Evolutionary conservation across 139 green algal species (phyloP), one percentile per base, ranked within the genome.

Genomic region (Chlorella ohadii): DNA sequence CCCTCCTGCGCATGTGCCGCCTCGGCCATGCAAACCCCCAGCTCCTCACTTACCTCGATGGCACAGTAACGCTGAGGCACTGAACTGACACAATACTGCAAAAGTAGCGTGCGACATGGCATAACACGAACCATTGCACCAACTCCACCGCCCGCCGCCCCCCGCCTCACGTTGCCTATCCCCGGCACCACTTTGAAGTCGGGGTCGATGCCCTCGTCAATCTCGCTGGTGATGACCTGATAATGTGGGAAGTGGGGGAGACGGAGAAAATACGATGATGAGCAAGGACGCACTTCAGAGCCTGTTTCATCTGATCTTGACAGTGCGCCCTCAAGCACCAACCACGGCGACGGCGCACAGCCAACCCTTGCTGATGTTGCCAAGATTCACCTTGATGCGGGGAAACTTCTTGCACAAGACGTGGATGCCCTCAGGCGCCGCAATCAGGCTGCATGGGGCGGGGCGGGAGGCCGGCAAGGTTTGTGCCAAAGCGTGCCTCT

Each of bases 211-310:
- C 89, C 88, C 44, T 91, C 84, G 83, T 99, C 97, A 66, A 99
- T 98, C 90, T 99, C 97, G 11, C 88, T 94, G 5, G 97, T 99
- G 72, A 99, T 91, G 66, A 99, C 73, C 38, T 87, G 89, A 22
- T 87, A 12, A 25, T 12, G 19, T 6, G 67, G 1, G 3, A n/a
- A 4, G 36, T 12, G 27, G 36, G 36, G 36, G 0, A 36, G 4
- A 9, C 4, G 36, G 9, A 17, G 13, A 2, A n/a, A 28, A 33
- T 41, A 13, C 1, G n/a, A 9, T 33, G 23, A 20, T 47, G 16
- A 72, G 31, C 7, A 17, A 41, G 33, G 47, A n/a, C 23, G 44
- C 44, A 11, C 6, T 55, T 6, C 7, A 6, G 7, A 55, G 44
- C 6, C 44, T 6, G 44, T 55, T 11, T 11, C 6, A 6, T 11